Percentiles rank a stretch among this genome's conserved stretches.
Conservation (phyloP, 2,329 filamentous ascomycete species). For the Magnaporthales sp. region DNA sequence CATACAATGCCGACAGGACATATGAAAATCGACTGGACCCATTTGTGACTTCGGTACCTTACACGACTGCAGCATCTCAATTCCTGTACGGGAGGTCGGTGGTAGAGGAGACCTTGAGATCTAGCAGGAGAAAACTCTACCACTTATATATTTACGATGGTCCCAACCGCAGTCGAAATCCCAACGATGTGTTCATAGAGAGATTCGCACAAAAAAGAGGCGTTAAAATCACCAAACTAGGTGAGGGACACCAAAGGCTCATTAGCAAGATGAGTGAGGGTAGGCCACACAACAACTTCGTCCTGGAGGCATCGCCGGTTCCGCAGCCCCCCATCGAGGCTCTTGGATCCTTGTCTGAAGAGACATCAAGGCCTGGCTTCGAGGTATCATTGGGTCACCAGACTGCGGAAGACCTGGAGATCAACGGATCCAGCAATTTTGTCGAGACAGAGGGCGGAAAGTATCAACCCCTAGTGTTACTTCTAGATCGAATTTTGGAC, state of each 20-base stretch:
- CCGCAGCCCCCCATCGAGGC: slow-evolving; percentile 60
- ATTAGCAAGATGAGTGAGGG: slow-evolving; percentile 78
- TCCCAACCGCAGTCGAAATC: slow-evolving; percentile 32
- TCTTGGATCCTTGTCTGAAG: slow-evolving; percentile 40
- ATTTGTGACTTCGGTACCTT: slow-evolving; percentile 24
- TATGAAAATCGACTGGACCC: neutral
- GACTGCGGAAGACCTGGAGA: slow-evolving; percentile 59
- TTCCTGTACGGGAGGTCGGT: slow-evolving; percentile 83
- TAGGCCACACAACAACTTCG: slow-evolving; percentile 81
- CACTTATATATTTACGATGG: slow-evolving; percentile 69
- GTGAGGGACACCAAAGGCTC: slow-evolving; percentile 52
- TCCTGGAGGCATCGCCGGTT: slow-evolving; percentile 80
- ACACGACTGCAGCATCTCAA: slow-evolving; percentile 80
- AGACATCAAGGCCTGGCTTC: slow-evolving; percentile 36
- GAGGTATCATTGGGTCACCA: slow-evolving; percentile 55
- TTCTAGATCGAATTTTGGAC: slow-evolving; percentile 72
- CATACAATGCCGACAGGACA: neutral
- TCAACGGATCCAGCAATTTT: slow-evolving; percentile 63
- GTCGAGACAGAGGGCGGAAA: slow-evolving; percentile 27
- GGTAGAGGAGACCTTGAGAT: slow-evolving; percentile 68
- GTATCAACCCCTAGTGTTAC: slow-evolving; percentile 60
- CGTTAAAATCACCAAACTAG: slow-evolving; percentile 50
- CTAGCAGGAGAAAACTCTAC: slow-evolving; percentile 64
- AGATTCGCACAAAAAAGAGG: slow-evolving; percentile 36
- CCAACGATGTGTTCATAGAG: slow-evolving; percentile 35